Evolutionary conservation across 148 eudicot genomes (phyloP), one percentile per base, ranked within the genome.

Genomic region (Polygonum maritimum): DNA sequence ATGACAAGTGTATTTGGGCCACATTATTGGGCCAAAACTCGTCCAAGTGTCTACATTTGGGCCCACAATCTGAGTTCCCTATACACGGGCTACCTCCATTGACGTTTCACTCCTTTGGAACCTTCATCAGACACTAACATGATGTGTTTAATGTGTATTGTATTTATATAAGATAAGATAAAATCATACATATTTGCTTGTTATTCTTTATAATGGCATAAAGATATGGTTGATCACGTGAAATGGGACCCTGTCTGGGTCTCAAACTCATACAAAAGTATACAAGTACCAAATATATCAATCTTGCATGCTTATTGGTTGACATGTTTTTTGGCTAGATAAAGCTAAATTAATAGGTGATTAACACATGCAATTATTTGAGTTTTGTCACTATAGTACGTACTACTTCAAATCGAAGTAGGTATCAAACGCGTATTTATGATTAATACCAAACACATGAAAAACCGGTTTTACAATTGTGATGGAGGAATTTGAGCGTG

Each of bases 171-270:
- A 67, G 71, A 65, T 65, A 65, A 67, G 71, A 67, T 67, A 67
- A 67, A 15, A 67, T 15, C 19, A 67, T 14, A 67, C 15, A 36
- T 67, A 67, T 67, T 67, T 67, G 18, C 19, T 67, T 67, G 71
- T 67, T 38, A 35, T 67, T 67, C 71, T 36, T 67, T 67, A 67
- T 36, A 67, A 67, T 67, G 71, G 45, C 71, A 67, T 16, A 67
- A 67, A 35, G 71, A 63, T 63, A 63, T 35, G 70, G 39, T n/a
- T 1, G 71, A 67, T 67, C 71, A 67, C 71, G 71, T 67, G 71
- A 67, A 67, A n/a, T 67, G 71, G 71, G 71, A 38, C 71, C 71
- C 71, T 36, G 71, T 67, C 71, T 67, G 71, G 71, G 71, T 67
- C 38, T 18, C 21, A 67, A 67, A 67, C 45, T 67, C 44, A 67